Evolutionary conservation across 2,329 filamentous ascomycete species (phyloP), one percentile per base, ranked within the genome.

Genomic region (Colletotrichum plurivorum): DNA sequence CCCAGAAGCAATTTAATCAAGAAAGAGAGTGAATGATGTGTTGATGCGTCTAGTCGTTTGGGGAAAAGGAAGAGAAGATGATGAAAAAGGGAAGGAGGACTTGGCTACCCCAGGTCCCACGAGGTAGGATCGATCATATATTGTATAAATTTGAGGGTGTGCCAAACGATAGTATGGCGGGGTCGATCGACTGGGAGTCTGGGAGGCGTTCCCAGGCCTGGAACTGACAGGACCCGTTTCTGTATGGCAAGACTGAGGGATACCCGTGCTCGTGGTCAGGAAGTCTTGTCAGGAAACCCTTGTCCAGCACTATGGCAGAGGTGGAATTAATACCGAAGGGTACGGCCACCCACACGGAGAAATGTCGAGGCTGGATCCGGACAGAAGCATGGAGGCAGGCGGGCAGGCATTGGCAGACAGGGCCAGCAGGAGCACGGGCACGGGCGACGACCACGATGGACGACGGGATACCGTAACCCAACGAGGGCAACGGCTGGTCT

Each of bases 321-420:
- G 80, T 82, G 79, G 81, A 80, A 82, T 83, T 80, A 83, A 82
- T 83, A 83, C 80, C 81, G 79, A 78, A 77, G 77, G 77, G 79
- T 80, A 81, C 78, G 75, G 75, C 76, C 75, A 76, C 77, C 77
- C 76, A 79, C 76, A 77, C 80, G 82, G 82, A 84, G 81, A 81
- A 82, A 82, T 81, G 78, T 79, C 81, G 79, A 82, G 78, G 79
- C 78, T 81, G 81, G 78, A 80, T 80, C 80, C 81, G 79, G 80
- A 79, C 73, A 76, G 55, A 73, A 76, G 77, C 79, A 83, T 36
- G 31, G 55, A 73, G 76, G 77, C 79, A 83, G 22, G 22, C 22
- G 22, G 22, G 22, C 22, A 25, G 22, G 22, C 22, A 25, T 25
- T 22, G 22, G 22, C 22, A 25, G 22, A 25, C 22, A 25, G 79